Base-by-base conservation (phyloP, 768 basidiomycete species). In the Cyclocybe cylindracea region DNA sequence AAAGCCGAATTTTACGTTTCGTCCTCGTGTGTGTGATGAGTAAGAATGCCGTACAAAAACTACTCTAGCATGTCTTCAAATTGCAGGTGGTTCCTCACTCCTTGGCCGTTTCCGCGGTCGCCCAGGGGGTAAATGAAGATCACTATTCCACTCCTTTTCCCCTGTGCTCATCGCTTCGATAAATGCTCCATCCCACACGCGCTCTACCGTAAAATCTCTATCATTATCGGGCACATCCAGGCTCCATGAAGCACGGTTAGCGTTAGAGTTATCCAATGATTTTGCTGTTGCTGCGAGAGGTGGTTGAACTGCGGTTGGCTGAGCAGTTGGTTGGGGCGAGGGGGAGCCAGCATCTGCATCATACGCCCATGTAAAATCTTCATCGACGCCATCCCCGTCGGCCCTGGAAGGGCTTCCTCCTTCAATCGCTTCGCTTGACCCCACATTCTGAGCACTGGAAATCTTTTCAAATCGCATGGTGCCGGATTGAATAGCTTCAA, bases 401-500 rank as follows among this genome's bases (percentile, higher is more conserved):
- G 42, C 14, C 10, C 31, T 38, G 31, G 18, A 34, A 36, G 53
- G 19, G 31, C 35, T 14, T 37, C 40, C 16, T 59, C 47, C 35
- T 46, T 46, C 41, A 34, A 33, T 31, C 44, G 34, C 18, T 10
- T 40, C 35, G 38, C 24, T 13, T 14, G 37, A 7, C 29, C 16
- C 19, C 48, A 36, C 24, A 16, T n/a, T 48, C 41, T 13, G 41
- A 41, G 36, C 46, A 1, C 46, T 55, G 35, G 52, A 32, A 10
- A 66, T 55, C 57, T 66, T 72, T 50, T 78, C 72, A 60, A 86
- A 86, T 38, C 62, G 68, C 62, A 86, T 66, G 4, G 67, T 66
- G 10, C 84, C 82, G 42, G 61, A 73, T 41, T 74, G 67, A 39
- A 85, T 64, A 43, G 74, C 72, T 18, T 83, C 76, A 34, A 84